Conservation (phyloP, 2,329 filamentous ascomycete genomes). For the Fusarium abutilonis region DNA sequence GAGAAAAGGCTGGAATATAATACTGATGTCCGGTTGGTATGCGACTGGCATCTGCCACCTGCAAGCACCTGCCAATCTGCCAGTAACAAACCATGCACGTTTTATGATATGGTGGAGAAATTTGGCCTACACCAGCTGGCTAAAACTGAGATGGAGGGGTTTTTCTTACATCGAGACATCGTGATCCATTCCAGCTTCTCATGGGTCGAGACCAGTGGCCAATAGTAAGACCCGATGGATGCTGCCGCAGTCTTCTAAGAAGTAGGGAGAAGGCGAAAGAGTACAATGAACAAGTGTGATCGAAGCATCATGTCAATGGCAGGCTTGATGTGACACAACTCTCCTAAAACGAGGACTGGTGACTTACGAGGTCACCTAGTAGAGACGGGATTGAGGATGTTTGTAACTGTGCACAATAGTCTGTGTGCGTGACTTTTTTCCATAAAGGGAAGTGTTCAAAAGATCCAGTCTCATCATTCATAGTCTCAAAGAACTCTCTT, state of each 20-base stretch:
- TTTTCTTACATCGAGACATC: constrained; percentile 29
- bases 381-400: neutral
- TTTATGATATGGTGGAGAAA: constrained; percentile 32
- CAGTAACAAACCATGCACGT: constrained; percentile 12
- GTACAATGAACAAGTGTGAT: constrained; percentile 1
- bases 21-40: constrained; percentile 34
- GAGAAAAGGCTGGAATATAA: constrained; percentile 35
- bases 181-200: constrained; percentile 45
- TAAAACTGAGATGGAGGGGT: constrained; percentile 22
- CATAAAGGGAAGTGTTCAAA: neutral
- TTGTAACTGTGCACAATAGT: constrained; percentile 5
- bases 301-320: constrained; percentile 1
- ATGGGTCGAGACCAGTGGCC: constrained; percentile 8
- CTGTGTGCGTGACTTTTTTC: neutral
- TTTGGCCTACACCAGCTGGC: constrained; percentile 25
- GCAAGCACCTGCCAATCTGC: constrained; percentile 33
- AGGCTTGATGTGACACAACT: neutral
- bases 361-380: neutral
- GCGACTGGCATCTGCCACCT: constrained; percentile 40
- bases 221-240: constrained; percentile 19
- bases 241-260: constrained; percentile 11
- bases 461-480: neutral
- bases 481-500: neutral
- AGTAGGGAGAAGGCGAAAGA: constrained; percentile 24
- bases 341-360: neutral